Evolutionary conservation across 768 basidiomycete species (phyloP), one percentile per base, ranked within the genome.

Genomic region (Suillus occidentalis): DNA sequence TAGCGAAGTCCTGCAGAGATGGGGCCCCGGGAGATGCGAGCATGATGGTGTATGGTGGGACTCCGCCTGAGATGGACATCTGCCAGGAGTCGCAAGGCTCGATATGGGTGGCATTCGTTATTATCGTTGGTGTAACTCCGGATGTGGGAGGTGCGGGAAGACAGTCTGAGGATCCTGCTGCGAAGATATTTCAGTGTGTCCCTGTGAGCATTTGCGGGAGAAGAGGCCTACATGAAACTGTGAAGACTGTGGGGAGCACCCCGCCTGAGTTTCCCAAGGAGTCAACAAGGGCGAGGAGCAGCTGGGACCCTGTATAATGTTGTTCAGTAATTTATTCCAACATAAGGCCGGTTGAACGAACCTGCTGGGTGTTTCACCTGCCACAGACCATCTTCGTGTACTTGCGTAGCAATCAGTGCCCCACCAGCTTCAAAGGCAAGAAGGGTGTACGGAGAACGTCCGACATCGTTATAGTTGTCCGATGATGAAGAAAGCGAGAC

Each of bases 51-150:
- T 84, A 84, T 0, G 84, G 86, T 40, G 79, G 77, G 0, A 72
- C 72, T 13, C 82, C 83, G 8, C 82, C 84, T 13, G 71, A 78
- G 55, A 85, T 76, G 2, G 72, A 76, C 4, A 84, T 64, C 4
- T 82, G 80, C 83, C 84, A 84, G 2, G 81, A 80, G 42, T 82
- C 69, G 67, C 84, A 86, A 14, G 83, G 82, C 47, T 72, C 64
- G 2, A 84, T 62, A 1, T 70, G 25, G 0, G 83, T 81, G 56
- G 80, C 72, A 68, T 83, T 83, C 9, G 81, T 70, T 6, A 72
- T 65, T 22, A 83, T 72, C 0, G 72, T 78, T 18, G n/a, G 14
- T 36, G 20, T 61, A 81, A 79, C 20, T 74, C 60, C 4, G 72
- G 68, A 4, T 68, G 45, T 6, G 66, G 67, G 10, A 66, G 63